Evolutionary conservation across 2,329 filamentous ascomycete species (phyloP).

Genomic region (Pseudogymnoascus sp.): DNA sequence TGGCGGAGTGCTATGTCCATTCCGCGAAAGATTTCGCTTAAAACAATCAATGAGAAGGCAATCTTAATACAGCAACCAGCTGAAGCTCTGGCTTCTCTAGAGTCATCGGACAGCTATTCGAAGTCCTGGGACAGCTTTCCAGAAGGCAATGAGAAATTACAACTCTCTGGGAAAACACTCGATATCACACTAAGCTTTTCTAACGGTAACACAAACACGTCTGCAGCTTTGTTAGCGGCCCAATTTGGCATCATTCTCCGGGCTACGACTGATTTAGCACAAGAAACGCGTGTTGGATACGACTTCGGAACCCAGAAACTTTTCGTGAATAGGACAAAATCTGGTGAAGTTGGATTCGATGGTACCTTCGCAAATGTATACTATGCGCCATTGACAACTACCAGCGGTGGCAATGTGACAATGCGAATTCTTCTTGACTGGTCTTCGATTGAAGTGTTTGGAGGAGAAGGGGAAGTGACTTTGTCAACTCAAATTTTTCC

Average conservation of each 20-base stretch:
- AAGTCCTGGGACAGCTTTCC: neutral
- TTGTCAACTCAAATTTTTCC: slow-evolving; percentile 7
- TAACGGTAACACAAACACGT: neutral
- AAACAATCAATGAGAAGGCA: slow-evolving; percentile 24
- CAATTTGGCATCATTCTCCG: slow-evolving; percentile 7
- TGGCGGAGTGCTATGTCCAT: slow-evolving; percentile 46
- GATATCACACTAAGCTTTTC: neutral
- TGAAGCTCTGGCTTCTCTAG: neutral
- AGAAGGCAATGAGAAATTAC: neutral
- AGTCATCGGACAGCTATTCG: neutral
- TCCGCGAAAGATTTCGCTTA: slow-evolving; percentile 32
- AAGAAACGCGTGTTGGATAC: slow-evolving; percentile 8
- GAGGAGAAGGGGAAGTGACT: slow-evolving; percentile 5
- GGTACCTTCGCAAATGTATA: neutral
- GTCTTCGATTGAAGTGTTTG: slow-evolving; percentile 7
- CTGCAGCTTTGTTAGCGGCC: neutral
- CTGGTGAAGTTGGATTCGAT: neutral
- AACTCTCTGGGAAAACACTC: neutral
- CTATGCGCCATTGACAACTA: neutral
- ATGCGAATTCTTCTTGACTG: slow-evolving; percentile 7
- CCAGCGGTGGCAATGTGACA: neutral
- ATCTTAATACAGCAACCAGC: neutral
- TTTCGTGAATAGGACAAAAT: slow-evolving; percentile 3
- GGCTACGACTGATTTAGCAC: slow-evolving; percentile 1
- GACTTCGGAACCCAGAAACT: neutral